Base-by-base conservation (phyloP, 306 rosid species). In the Pyrus betulifolia region DNA sequence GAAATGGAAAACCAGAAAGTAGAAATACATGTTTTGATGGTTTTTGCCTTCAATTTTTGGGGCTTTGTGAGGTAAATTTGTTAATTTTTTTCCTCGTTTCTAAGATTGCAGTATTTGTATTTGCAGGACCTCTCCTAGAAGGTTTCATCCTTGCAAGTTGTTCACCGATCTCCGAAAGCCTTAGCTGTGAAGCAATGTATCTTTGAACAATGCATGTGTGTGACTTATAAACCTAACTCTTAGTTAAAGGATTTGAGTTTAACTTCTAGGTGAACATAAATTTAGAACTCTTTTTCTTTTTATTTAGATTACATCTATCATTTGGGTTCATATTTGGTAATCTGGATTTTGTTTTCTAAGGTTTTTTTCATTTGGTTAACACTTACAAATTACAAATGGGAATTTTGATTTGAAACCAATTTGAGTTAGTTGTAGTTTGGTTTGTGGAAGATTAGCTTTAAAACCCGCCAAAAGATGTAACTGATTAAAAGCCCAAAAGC, bases 401-500 rank as follows among this genome's bases (percentile, higher is more conserved):
- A 80, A 80, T 78, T 40, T 35, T 35, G 9, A 35, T 35, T 35
- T 35, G 40, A 35, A 35, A 35, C 76, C 38, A 55, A 71, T 78
- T 63, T 73, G 67, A 74, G 57, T 28, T 76, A 66, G 44, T 70
- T 71, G 19, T 74, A 38, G 33, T 60, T 52, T 74, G 22, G 75
- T 69, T 80, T 57, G 58, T 52, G 68, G 76, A 66, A 74, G 57
- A 72, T 64, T 40, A 60, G 64, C 72, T 61, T 69, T 83, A 63
- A 73, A 84, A 76, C 67, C 83, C 67, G n/a, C 71, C 28, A 55
- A 88, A 86, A 78, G 83, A 79, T 78, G 89, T 84, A 77, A 80
- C 85, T 83, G 83, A 79, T 78, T 81, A 86, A 85, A 84, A 35
- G 40, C 2, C 40, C 9, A 35, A 35, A 35, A 35, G 40, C 40